phyloP scores from a whole-genome alignment of 352 stramenopile species.

The Phytophthora ramorum region DNA sequence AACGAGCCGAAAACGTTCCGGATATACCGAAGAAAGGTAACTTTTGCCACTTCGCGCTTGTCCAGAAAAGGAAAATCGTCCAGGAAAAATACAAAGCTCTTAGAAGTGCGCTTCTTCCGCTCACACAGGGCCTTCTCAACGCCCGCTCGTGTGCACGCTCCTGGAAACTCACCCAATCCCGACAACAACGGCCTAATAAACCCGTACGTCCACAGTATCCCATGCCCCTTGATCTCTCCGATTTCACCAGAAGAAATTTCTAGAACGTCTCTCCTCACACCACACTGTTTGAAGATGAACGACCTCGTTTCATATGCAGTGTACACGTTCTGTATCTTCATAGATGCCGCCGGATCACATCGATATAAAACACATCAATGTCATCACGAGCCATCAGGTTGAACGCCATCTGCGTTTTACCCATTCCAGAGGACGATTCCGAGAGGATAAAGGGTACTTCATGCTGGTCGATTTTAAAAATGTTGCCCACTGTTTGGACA shows the following conservation, averaged over 20 bases:
- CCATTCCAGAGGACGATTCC: constrained; percentile 13
- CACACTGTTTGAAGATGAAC: neutral
- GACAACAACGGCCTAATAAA: constrained; percentile 8
- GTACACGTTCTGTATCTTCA: neutral
- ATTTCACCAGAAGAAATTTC: neutral
- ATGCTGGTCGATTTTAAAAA: neutral
- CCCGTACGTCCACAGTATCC: constrained; percentile 1
- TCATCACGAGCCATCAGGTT: constrained; percentile 14
- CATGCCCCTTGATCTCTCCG: neutral
- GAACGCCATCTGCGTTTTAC: constrained; percentile 18
- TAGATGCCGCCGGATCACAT: neutral
- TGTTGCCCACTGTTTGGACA: neutral
- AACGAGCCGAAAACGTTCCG: constrained; percentile 16
- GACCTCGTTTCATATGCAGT: neutral
- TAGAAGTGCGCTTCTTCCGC: neutral
- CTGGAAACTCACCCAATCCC: neutral
- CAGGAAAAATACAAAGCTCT: constrained; percentile 1
- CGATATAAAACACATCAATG: constrained; percentile 13
- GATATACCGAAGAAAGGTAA: constrained; percentile 1
- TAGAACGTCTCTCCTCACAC: neutral
- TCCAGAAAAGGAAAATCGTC: constrained; percentile 4
- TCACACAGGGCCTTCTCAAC: neutral
- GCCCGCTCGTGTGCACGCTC: neutral
- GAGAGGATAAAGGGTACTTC: constrained; percentile 6
- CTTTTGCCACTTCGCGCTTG: neutral